A percentile compares a stretch with the other conserved stretches of the same genome.
These are phyloP conservation scores for Chlamydomonas applanata DNA, from an alignment of 139 green algal genomes.

Conservation along the genomic window DNA sequence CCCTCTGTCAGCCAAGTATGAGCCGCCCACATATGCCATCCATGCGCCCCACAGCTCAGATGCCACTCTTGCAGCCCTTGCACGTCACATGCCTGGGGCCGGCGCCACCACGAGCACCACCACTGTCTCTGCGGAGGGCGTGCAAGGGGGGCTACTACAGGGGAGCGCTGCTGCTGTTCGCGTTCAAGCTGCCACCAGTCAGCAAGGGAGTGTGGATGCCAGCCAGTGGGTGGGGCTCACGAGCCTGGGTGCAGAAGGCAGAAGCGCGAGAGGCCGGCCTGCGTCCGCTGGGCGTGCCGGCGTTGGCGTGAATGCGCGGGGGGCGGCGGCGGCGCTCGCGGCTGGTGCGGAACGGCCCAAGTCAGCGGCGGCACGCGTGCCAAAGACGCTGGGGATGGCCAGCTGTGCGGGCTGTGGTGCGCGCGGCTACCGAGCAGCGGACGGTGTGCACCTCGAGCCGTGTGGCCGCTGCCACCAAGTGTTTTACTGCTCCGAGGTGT, in stretches of 20 bases:
- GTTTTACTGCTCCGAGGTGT: slow-evolving; percentile 8
- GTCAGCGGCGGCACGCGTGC: not conserved
- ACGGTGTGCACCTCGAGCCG: slow-evolving; percentile 6
- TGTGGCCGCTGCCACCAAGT: not conserved
- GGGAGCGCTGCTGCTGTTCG: too few species aligned
- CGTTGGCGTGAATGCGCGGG: too few species aligned
- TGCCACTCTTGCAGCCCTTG: too few species aligned
- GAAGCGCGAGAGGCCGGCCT: not conserved
- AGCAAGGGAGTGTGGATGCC: not conserved
- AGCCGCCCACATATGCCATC: too few species aligned
- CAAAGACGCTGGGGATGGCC: not conserved
- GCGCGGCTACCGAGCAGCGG: not conserved
- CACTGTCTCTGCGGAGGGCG: not conserved
- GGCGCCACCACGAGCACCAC: not conserved
- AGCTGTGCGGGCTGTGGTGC: not conserved
- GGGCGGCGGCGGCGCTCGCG: too few species aligned
- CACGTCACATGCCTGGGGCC: too few species aligned
- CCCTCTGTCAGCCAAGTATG: not conserved
- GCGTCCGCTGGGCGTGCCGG: too few species aligned
- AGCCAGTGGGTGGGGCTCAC: not conserved
- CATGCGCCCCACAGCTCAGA: too few species aligned
- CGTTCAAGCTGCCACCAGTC: too few species aligned
- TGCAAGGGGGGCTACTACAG: not conserved
- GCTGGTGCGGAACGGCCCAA: not conserved
- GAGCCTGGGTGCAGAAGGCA: not conserved